These are phyloP conservation scores for Tubosaeta brunneosetosa DNA, from an alignment of 768 basidiomycete genomes.

Conservation along the genomic window DNA sequence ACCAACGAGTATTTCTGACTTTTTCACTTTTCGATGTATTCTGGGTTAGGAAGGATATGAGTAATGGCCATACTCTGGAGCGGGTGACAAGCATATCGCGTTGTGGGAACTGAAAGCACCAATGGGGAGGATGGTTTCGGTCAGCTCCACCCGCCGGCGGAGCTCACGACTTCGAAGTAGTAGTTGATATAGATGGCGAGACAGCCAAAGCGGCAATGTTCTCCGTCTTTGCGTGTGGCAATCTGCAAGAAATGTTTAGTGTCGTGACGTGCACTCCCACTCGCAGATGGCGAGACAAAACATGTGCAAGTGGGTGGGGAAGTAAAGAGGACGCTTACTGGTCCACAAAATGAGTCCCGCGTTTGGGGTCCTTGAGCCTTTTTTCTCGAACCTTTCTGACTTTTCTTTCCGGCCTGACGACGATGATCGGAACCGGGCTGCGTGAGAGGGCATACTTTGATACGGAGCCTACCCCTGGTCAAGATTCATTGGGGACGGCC, in stretches of 20 bases:
- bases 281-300: background rate
- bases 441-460: constrained; percentile 78
- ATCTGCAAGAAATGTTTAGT: constrained; percentile 13
- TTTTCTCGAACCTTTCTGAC: constrained; percentile 83
- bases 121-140: background rate
- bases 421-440: constrained; percentile 94
- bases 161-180: constrained; percentile 15
- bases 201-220: constrained; percentile 11
- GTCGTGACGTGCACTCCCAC: background rate
- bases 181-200: constrained; percentile 7
- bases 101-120: background rate
- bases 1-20: background rate
- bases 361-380: constrained; percentile 82
- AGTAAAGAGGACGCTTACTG: constrained; percentile 32
- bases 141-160: background rate
- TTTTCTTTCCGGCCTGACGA: constrained; percentile 87
- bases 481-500: constrained; percentile 15
- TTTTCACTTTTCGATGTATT: background rate
- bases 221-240: constrained; percentile 8
- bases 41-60: too few relatives aligned
- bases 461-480: constrained; percentile 60
- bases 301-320: background rate
- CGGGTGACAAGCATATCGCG: background rate
- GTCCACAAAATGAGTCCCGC: constrained; percentile 73
- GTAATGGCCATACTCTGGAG: background rate